A percentile compares a stretch with the other conserved stretches of the same genome.
These are phyloP conservation scores for Macrocybe sp. DNA, from an alignment of 1,284 basidiomycete species.

Conservation along the genomic window DNA sequence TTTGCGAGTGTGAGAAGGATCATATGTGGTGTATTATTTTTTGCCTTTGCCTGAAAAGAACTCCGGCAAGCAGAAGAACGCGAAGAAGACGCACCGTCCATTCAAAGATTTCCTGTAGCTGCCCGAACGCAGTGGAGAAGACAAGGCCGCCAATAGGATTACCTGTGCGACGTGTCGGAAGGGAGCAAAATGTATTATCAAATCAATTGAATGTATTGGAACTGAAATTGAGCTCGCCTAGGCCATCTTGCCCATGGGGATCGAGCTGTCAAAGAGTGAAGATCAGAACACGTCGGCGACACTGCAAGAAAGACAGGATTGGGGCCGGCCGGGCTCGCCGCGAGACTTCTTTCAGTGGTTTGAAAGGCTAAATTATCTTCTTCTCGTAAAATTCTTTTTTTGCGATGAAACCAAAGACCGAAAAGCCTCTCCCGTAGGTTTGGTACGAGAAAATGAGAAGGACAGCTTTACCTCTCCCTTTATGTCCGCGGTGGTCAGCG, in stretches of 20 bases:
- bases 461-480: too few relatives aligned
- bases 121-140: constrained; percentile 67
- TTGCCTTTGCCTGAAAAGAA: too few relatives aligned
- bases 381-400: too few relatives aligned
- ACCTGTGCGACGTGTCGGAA: constrained; percentile 24
- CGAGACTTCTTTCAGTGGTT: too few relatives aligned
- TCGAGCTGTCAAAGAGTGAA: constrained; percentile 39
- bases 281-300: background rate
- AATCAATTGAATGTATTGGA: background rate
- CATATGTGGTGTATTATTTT: too few relatives aligned
- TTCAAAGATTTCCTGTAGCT: constrained; percentile 50
- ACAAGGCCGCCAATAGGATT: constrained; percentile 69
- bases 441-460: background rate
- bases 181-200: background rate
- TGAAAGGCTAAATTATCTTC: too few relatives aligned
- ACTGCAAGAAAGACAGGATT: background rate
- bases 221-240: constrained; percentile 30
- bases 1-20: too few relatives aligned
- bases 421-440: too few relatives aligned
- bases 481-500: background rate
- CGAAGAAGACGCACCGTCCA: constrained; percentile 49
- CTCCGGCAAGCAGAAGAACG: too few relatives aligned
- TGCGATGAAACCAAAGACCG: too few relatives aligned
- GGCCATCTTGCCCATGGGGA: constrained; percentile 55
- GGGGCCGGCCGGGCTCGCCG: too few relatives aligned